Evolutionary conservation across 192 early-diverging fungal species (phyloP).

Genomic region (Physocladia obscura): DNA sequence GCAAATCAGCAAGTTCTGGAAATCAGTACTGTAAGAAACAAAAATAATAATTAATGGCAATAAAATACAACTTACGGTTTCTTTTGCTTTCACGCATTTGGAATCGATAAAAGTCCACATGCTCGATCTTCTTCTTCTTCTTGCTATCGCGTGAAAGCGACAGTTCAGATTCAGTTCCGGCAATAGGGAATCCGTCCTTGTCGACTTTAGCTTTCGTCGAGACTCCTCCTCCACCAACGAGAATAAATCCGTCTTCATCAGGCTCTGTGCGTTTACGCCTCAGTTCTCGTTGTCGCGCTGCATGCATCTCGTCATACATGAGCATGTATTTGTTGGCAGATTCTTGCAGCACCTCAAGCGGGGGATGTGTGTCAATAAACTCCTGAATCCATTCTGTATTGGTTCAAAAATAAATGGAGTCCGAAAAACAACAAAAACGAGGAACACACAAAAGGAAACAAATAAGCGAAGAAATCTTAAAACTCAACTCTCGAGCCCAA

Average conservation of each 20-base stretch:
- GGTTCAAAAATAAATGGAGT: not conserved
- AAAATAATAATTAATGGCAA: not conserved
- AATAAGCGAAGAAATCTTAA: constrained; percentile 14
- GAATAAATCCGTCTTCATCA: constrained; percentile 91
- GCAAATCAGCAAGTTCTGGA: constrained; percentile 81
- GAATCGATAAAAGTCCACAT: constrained; percentile 93
- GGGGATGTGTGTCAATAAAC: constrained; percentile 38
- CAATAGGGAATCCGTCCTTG: constrained; percentile 63
- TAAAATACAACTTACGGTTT: constrained; percentile 64
- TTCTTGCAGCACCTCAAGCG: constrained; percentile 47
- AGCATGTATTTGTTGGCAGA: constrained; percentile 72
- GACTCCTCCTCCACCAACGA: constrained; percentile 69
- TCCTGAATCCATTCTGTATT: constrained; percentile 19
- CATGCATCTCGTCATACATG: constrained; percentile 72
- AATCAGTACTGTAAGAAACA: not conserved
- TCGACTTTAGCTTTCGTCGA: constrained; percentile 67
- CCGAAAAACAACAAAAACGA: not conserved
- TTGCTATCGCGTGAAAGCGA: constrained; percentile 32
- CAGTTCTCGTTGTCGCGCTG: constrained; percentile 60
- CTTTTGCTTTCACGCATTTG: constrained; percentile 89
- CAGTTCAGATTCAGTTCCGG: constrained; percentile 52
- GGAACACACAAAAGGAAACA: not conserved
- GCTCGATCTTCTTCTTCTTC: constrained; percentile 76
- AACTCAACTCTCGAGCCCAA: not conserved
- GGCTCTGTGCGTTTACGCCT: constrained; percentile 71